These are phyloP conservation scores for Nakataea oryzae DNA, from an alignment of 2,329 filamentous ascomycete species.

Conservation along the genomic window DNA sequence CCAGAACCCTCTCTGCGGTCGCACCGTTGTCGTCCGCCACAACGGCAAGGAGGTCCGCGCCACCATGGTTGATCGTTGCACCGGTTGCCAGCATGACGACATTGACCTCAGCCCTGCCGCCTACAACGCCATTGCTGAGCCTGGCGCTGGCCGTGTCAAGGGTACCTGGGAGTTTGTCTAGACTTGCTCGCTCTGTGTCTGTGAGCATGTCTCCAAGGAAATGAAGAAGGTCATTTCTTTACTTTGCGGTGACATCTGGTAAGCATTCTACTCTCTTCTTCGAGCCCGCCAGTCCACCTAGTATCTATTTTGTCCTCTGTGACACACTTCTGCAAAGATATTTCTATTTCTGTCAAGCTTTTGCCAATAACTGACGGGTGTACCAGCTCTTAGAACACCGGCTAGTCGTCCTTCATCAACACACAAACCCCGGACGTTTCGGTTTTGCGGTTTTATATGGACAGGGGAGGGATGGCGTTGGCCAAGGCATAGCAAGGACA, in stretches of 20 bases:
- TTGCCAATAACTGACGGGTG: background rate
- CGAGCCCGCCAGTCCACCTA: background rate
- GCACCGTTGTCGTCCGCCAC: constrained; percentile 43
- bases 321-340: too few relatives aligned
- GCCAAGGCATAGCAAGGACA: too few relatives aligned
- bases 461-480: too few relatives aligned
- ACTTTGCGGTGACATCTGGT: background rate
- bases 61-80: constrained; percentile 59
- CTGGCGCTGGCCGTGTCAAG: constrained; percentile 26
- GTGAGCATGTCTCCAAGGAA: background rate
- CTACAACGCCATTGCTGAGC: constrained; percentile 34
- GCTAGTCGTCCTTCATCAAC: background rate
- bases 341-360: too few relatives aligned
- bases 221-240: background rate
- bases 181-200: background rate
- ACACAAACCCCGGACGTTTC: background rate
- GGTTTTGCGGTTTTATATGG: background rate
- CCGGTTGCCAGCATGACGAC: constrained; percentile 31
- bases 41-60: constrained; percentile 31
- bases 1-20: constrained; percentile 30
- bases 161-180: constrained; percentile 24
- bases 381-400: background rate
- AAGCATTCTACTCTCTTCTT: background rate
- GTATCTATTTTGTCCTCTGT: background rate
- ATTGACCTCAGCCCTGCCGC: constrained; percentile 37